A percentile compares a stretch with the other conserved stretches of the same genome.
Evolutionary conservation across 257 asterid genomes (phyloP).

Genomic region (Nicotiana benthamiana): DNA sequence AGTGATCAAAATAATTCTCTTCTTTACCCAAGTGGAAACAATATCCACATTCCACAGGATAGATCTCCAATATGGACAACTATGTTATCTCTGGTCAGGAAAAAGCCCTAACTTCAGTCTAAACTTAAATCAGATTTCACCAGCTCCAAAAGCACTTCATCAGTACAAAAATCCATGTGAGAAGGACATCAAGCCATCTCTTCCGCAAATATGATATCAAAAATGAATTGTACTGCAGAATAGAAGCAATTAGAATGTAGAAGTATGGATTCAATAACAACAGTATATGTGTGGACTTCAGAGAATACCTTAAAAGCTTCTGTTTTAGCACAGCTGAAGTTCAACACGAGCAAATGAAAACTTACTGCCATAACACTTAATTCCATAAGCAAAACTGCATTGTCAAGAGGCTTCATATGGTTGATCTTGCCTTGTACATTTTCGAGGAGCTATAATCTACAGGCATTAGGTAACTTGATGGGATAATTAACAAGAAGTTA

Average conservation of each 20-base stretch:
- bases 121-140: not conserved
- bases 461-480: not conserved
- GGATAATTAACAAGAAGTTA: not conserved
- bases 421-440: not conserved
- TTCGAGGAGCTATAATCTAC: not conserved
- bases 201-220: conserved; percentile 59
- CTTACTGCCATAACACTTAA: not conserved
- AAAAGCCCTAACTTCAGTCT: not conserved
- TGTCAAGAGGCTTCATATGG: not conserved
- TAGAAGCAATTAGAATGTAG: not conserved
- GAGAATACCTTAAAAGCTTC: not conserved
- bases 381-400: not conserved
- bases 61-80: too few relatives aligned
- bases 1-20: not conserved
- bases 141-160: not conserved
- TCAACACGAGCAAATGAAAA: not conserved
- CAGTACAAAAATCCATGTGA: not conserved
- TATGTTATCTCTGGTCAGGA: not conserved
- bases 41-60: too few relatives aligned
- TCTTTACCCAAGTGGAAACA: not conserved
- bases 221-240: conserved; percentile 49
- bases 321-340: not conserved
- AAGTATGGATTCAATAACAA: not conserved
- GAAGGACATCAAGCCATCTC: conserved; percentile 34
- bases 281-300: not conserved